Base-by-base conservation (phyloP, 352 stramenopile genomes). In the Pythium rhizo-oryzae region DNA sequence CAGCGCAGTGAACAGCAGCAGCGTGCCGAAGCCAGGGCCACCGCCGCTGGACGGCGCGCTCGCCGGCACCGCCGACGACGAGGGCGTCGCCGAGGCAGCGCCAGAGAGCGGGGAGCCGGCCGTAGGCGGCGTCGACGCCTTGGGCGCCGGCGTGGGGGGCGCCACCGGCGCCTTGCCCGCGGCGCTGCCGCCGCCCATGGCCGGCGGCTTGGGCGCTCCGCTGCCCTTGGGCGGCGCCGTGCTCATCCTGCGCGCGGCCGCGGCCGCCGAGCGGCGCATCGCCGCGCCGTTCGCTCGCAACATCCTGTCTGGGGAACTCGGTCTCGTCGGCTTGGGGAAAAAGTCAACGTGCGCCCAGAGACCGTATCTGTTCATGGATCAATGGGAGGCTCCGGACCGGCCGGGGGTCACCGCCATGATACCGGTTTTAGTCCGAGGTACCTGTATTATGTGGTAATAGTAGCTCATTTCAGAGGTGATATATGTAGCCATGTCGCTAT, bases 1-100 rank as follows among this genome's bases (percentile, higher is more conserved):
- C 35, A 94, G 71, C 51, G 75, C 66, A 0, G 78, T 75, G 7
- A 90, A 51, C n/a, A 90, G 68, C 37, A 92, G 75, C 43, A 80
- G 70, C 52, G 76, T 84, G 28, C 69, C 69, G 23, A 74, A 37
- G 30, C 68, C 68, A 24, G 54, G 44, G 12, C 44, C 33, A 46
- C 81, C 28, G 28, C 28, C 28, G 28, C 28, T 33, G 28, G 28
- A 33, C 28, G 28, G 28, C 28, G 28, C 28, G 28, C 28, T 33
- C 28, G 28, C 28, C n/a, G n/a, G n/a, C 28, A 6, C 28, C 28
- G 28, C 78, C 24, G 70, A 79, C 9, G 59, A 53, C 69, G 78
- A 75, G 15, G 77, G 75, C 2, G 69, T 50, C 43, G 70, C 19
- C 28, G 71, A 59, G 11, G 65, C 43, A 30, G 75, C 74, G 56